These are phyloP conservation scores for Tetrastigma voinierianum DNA, from an alignment of 164 flowering plant genomes.

Conservation along the genomic window DNA sequence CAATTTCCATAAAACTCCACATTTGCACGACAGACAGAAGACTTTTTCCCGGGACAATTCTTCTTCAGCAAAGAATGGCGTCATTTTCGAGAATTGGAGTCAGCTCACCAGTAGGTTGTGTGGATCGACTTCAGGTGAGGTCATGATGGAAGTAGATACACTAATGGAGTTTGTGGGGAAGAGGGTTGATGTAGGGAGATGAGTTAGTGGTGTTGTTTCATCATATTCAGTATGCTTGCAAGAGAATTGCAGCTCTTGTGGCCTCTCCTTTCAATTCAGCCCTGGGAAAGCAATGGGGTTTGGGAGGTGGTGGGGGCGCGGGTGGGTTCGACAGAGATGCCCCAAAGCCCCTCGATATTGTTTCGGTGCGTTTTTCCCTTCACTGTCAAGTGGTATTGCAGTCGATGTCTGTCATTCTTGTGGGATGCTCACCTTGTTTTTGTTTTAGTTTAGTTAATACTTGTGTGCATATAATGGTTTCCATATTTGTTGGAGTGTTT, in stretches of 20 bases:
- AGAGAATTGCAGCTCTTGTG: constrained; percentile 83
- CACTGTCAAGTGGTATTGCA: background rate
- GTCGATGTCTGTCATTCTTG: background rate
- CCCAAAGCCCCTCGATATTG: constrained; percentile 88
- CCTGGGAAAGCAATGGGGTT: constrained; percentile 33
- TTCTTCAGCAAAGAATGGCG: constrained; percentile 27
- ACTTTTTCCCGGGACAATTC: background rate
- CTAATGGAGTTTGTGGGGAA: constrained; percentile 69
- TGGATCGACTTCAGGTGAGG: constrained; percentile 8
- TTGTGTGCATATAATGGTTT: no score
- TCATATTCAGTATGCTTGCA: constrained; percentile 85
- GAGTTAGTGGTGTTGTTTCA: constrained; percentile 66
- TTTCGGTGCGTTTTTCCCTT: constrained; percentile 52
- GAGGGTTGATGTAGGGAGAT: constrained; percentile 61
- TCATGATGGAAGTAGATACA: constrained; percentile 38
- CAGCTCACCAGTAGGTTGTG: constrained; percentile 9
- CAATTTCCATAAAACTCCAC: constrained; percentile 19
- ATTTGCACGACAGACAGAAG: constrained; percentile 10
- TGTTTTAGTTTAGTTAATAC: background rate
- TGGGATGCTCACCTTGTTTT: background rate
- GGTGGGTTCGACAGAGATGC: constrained; percentile 54
- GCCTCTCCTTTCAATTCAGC: constrained; percentile 81
- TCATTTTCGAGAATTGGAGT: constrained; percentile 22
- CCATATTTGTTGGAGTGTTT: no score
- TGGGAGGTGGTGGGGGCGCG: constrained; percentile 16